Evolutionary conservation across 257 asterid species (phyloP).

Genomic region (Nicotiana attenuata): DNA sequence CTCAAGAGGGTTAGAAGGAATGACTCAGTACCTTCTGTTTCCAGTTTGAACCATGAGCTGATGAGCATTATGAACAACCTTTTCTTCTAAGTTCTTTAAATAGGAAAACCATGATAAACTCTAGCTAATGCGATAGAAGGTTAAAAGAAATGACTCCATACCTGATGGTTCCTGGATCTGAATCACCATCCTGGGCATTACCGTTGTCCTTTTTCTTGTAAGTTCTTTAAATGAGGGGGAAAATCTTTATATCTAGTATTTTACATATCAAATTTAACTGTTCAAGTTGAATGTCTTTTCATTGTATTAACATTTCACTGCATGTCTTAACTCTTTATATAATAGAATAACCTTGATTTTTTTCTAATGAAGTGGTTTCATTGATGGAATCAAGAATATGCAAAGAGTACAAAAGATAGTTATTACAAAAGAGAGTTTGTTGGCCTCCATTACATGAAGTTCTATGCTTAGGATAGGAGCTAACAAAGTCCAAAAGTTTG

Average conservation of each 20-base stretch:
- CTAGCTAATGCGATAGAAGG: neutral
- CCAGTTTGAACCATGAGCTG: neutral
- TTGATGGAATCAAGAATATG: neutral
- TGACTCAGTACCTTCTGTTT: neutral
- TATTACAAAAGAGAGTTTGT: neutral
- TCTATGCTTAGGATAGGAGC: conserved; percentile 4
- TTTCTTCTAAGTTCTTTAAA: neutral
- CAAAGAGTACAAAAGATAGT: neutral
- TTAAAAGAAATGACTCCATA: neutral
- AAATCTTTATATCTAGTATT: neutral
- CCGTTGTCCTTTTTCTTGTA: neutral
- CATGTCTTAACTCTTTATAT: neutral
- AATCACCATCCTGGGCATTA: neutral
- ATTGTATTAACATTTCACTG: neutral
- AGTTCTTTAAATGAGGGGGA: neutral
- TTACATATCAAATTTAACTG: neutral
- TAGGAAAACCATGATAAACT: neutral
- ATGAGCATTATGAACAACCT: neutral
- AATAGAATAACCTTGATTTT: neutral
- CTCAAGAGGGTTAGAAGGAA: neutral
- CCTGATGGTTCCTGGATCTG: neutral
- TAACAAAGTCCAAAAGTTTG: neutral
- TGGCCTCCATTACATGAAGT: neutral
- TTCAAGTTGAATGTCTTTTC: conserved; percentile 2
- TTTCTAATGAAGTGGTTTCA: neutral